phyloP scores from a whole-genome alignment of 2,329 filamentous ascomycete genomes.

The Arachnomyces sp. region DNA sequence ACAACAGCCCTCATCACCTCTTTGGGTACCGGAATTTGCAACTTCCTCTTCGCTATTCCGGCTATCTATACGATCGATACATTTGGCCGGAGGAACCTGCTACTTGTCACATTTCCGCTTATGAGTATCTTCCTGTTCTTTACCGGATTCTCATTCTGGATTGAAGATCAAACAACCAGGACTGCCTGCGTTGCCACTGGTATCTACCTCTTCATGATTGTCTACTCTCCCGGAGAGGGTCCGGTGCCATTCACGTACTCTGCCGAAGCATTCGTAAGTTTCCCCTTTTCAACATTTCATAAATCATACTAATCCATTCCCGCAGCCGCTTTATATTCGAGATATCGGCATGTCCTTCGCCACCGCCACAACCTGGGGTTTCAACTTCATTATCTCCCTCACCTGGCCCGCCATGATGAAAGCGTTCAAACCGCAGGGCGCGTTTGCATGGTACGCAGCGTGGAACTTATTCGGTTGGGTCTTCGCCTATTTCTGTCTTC shows the following conservation, averaged over 20 bases:
- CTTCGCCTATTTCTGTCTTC: constrained; percentile 37
- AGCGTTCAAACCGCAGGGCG: constrained; percentile 37
- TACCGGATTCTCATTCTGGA: constrained; percentile 36
- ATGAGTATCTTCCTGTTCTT: constrained; percentile 42
- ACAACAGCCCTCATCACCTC: constrained; percentile 27
- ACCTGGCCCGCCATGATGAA: constrained; percentile 38
- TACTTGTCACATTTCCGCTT: constrained; percentile 51
- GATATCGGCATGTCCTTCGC: constrained; percentile 35
- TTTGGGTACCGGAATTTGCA: constrained; percentile 48
- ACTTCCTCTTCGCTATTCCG: constrained; percentile 52
- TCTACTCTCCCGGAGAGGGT: constrained; percentile 46
- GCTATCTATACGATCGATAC: constrained; percentile 54
- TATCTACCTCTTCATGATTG: constrained; percentile 22
- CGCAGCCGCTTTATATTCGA: constrained; percentile 30
- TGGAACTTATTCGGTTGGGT: constrained; percentile 41
- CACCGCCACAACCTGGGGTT: constrained; percentile 43
- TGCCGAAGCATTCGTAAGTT: constrained; percentile 46
- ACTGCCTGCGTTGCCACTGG: constrained; percentile 21
- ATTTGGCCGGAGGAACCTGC: constrained; percentile 50
- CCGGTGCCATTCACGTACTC: constrained; percentile 54
- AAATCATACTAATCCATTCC: not conserved
- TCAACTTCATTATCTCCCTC: constrained; percentile 40
- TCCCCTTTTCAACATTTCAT: not conserved
- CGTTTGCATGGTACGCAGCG: constrained; percentile 43
- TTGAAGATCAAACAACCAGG: constrained; percentile 12